Conservation (phyloP, 805 yeast species). For the Candida taoyuanica region DNA sequence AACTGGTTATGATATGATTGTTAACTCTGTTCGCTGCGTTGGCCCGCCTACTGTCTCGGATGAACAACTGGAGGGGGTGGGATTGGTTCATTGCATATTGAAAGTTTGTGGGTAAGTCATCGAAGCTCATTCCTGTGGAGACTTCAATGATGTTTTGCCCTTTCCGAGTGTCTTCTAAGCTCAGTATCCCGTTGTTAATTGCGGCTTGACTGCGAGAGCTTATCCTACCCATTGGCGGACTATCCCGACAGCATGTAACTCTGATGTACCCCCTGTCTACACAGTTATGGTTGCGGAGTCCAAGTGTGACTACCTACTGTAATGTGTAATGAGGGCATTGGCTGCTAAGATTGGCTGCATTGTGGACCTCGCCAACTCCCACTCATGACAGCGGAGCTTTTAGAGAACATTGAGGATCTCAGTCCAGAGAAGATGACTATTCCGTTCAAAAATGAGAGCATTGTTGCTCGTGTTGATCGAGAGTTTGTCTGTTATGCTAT, state of each 20-base stretch:
- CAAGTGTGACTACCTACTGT: constrained; percentile 31
- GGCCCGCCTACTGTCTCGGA: constrained; percentile 22
- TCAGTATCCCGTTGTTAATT: constrained; percentile 32
- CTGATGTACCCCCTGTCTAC: constrained; percentile 21
- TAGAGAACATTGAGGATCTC: constrained; percentile 32
- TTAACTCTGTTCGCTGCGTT: constrained; percentile 30
- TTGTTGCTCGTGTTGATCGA: constrained; percentile 29
- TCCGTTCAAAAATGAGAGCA: constrained; percentile 47
- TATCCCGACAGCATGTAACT: constrained; percentile 21
- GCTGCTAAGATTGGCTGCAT: constrained; percentile 39
- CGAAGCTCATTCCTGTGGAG: constrained; percentile 36
- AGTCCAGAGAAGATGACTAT: constrained; percentile 26
- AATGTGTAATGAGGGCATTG: constrained; percentile 38
- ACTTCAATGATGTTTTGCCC: constrained; percentile 37
- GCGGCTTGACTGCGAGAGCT: constrained; percentile 46
- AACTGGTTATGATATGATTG: constrained; percentile 19
- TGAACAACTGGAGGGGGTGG: constrained; percentile 35
- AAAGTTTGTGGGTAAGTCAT: constrained; percentile 27
- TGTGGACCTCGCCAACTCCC: constrained; percentile 30
- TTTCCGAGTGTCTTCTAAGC: constrained; percentile 21
- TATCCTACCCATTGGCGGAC: constrained; percentile 42
- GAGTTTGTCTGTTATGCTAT: constrained; percentile 34
- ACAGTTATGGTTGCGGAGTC: constrained; percentile 31
- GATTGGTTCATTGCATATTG: constrained; percentile 25
- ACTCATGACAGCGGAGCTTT: constrained; percentile 31